Evolutionary conservation across 352 stramenopile genomes (phyloP).

Genomic region (Pythium brachiatum): DNA sequence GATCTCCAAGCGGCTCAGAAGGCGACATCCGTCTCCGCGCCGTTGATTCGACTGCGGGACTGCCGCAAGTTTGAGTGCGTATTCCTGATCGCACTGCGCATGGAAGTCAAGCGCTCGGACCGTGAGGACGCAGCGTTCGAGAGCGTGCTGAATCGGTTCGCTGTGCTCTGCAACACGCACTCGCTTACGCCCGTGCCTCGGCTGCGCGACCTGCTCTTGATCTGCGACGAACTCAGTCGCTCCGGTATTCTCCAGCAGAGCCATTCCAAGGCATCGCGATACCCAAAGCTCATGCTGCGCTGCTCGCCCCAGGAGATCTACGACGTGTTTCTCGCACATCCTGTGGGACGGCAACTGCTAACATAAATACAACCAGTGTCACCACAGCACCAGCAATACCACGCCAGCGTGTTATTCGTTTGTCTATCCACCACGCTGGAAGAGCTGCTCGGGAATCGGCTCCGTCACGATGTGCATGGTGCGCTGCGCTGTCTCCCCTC

Average conservation of each 20-base stretch:
- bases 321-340: conserved; percentile 61
- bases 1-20: conserved; percentile 55
- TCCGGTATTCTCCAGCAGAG: conserved; percentile 57
- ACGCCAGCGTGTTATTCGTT: neutral
- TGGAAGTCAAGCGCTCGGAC: conserved; percentile 50
- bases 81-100: conserved; percentile 61
- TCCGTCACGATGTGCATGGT: conserved; percentile 61
- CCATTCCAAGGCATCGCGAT: conserved; percentile 39
- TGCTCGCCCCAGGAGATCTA: conserved; percentile 68
- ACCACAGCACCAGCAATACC: too few relatives aligned
- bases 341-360: conserved; percentile 55
- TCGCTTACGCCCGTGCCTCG: conserved; percentile 51
- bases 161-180: conserved; percentile 69
- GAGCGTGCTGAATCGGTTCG: conserved; percentile 57
- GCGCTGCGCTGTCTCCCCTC: conserved; percentile 42
- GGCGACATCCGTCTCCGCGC: conserved; percentile 51
- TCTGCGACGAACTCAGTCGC: conserved; percentile 64
- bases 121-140: conserved; percentile 49
- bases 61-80: conserved; percentile 76
- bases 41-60: conserved; percentile 45
- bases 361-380: conserved; percentile 28
- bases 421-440: conserved; percentile 2
- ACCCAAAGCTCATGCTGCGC: conserved; percentile 51
- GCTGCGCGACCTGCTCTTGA: conserved; percentile 47
- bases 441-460: conserved; percentile 40